These are phyloP conservation scores for Fragaria ananassa DNA, from an alignment of 306 rosid genomes.

Conservation along the genomic window DNA sequence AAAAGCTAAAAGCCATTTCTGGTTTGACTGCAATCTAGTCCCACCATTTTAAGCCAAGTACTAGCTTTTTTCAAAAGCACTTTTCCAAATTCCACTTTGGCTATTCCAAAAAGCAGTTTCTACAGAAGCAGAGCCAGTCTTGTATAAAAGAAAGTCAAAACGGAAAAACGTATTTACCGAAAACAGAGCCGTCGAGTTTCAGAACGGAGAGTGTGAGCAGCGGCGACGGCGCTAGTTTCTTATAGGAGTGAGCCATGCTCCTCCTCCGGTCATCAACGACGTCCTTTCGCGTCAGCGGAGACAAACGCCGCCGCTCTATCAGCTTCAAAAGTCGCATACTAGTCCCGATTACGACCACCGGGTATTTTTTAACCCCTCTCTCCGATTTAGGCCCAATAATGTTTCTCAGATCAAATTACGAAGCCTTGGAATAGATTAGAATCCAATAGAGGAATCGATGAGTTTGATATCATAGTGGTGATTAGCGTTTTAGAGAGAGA, in stretches of 20 bases:
- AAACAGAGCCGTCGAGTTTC: slow-evolving; percentile 49
- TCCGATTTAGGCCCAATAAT: not conserved
- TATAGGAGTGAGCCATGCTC: slow-evolving; percentile 16
- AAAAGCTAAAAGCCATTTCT: not conserved
- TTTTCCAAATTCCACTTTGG: not conserved
- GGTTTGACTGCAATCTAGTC: not conserved
- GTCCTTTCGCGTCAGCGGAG: slow-evolving; percentile 18
- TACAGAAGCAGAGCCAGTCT: not conserved
- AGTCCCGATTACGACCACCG: not conserved
- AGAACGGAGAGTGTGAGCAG: slow-evolving; percentile 41
- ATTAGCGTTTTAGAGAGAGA: not conserved
- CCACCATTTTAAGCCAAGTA: not conserved
- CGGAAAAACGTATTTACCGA: slow-evolving; percentile 27
- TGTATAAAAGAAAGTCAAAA: not conserved
- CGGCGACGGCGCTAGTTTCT: slow-evolving; percentile 31
- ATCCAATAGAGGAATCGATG: not conserved
- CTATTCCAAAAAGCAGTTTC: not conserved
- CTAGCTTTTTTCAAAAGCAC: not conserved
- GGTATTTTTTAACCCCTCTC: not conserved
- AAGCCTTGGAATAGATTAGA: not conserved
- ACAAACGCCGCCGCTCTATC: slow-evolving; percentile 32
- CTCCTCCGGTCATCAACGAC: slow-evolving; percentile 4
- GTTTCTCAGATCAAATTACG: not conserved
- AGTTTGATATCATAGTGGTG: not conserved
- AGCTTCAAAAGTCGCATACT: slow-evolving; percentile 21